Base-by-base conservation (phyloP, 805 yeast species). In the Metschnikowia amazonensis region DNA sequence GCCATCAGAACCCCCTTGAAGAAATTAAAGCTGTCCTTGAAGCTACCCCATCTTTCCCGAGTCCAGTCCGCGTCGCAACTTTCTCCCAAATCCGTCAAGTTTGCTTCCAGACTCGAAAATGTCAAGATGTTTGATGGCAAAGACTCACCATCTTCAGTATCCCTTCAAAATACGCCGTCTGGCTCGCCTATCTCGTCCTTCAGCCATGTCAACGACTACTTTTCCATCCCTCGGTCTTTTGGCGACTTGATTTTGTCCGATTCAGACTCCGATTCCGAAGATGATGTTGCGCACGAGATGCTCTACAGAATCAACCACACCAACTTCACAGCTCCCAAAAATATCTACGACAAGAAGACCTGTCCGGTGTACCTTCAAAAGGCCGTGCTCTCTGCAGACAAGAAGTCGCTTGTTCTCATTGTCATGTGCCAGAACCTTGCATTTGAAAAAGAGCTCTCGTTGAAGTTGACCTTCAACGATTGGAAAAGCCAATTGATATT, bases 61-160 rank as follows among this genome's bases (percentile, higher is more conserved):
- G 58, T 63, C 36, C 50, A 57, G 44, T 60, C 68, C 13, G 55
- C 67, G 3, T 60, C 69, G n/a, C 57, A 47, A 35, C 48, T 65
- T 20, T 42, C 52, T 9, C 53, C 59, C 11, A 82, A 81, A 59
- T 76, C 79, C 6, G 89, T 84, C 34, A 67, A 87, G 44, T 84
- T 84, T 61, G 86, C 88, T 1, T 60, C 76, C 5, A 68, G 77
- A 41, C 66, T 83, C 47, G 82, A 80, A 43, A 80, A 80, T 33
- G 75, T 84, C 45, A 83, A 83, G 60, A 77, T 78, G 56, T 84
- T 84, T 58, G 79, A 80, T 54, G 81, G 81, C 35, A 61, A 65
- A 23, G 82, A 78, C 41, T 77, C 76, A 50, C 89, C 89, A 25
- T 70, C 74, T 9, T 75, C 84, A 1, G 84, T 83, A n/a, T 80